Conservation (phyloP, 352 stramenopile species). For the Pythium brachiatum region DNA sequence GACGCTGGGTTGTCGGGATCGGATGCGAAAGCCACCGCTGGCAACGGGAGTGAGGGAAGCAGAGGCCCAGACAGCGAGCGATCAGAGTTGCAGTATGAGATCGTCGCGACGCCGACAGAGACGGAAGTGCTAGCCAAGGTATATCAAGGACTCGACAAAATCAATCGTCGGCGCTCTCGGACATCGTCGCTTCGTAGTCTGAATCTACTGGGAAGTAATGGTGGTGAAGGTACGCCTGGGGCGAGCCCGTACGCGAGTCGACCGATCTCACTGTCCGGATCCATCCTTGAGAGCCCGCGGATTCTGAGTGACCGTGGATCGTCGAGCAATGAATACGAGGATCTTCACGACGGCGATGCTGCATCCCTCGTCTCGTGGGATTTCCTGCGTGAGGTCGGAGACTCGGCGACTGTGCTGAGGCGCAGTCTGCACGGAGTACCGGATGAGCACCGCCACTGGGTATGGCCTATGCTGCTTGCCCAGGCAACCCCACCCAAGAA, state of each 20-base stretch:
- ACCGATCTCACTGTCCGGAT: conserved; percentile 56
- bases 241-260: conserved; percentile 35
- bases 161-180: conserved; percentile 66
- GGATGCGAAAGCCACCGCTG: neutral
- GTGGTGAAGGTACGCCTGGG: conserved; percentile 27
- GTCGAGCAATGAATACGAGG: conserved; percentile 24
- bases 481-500: conserved; percentile 32
- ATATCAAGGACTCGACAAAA: conserved; percentile 67
- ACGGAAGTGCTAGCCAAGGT: conserved; percentile 69
- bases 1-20: neutral
- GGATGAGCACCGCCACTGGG: conserved; percentile 62
- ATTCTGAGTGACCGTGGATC: conserved; percentile 32
- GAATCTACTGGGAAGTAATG: conserved; percentile 33
- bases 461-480: conserved; percentile 67
- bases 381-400: conserved; percentile 32
- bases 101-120: conserved; percentile 70
- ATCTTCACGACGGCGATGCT: conserved; percentile 11
- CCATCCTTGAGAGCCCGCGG: conserved; percentile 44
- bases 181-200: conserved; percentile 60
- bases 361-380: conserved; percentile 34
- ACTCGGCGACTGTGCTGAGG: conserved; percentile 31
- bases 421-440: conserved; percentile 57
- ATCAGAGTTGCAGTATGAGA: conserved; percentile 39
- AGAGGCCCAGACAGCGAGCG: conserved; percentile 19
- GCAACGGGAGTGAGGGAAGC: conserved; percentile 33